Conservation (phyloP, 106 monocot genomes). For the Acanthochlamys bracteata region DNA sequence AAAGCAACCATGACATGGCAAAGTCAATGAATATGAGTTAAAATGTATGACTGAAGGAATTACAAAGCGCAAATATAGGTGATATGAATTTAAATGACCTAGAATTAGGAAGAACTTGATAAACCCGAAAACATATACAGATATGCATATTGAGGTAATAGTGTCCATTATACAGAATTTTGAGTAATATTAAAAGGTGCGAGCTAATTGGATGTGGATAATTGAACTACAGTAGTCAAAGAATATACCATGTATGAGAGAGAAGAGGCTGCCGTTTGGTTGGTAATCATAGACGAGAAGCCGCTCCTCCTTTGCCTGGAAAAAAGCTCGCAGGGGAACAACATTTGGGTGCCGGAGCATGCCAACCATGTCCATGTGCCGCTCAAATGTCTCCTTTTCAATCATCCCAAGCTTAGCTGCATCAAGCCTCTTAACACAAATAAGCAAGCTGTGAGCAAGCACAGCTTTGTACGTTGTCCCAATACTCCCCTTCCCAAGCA, state of each 20-base stretch:
- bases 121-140: too few species aligned
- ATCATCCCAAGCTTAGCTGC: conserved; percentile 25
- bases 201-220: too few species aligned
- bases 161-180: too few species aligned
- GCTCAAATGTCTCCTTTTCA: conserved; percentile 60
- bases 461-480: conserved; percentile 79
- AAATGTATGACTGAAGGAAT: too few species aligned
- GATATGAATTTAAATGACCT: too few species aligned
- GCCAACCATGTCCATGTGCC: conserved; percentile 76
- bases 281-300: conserved; percentile 82
- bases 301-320: conserved; percentile 87
- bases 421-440: conserved; percentile 62
- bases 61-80: too few species aligned
- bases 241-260: conserved; percentile 68
- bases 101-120: too few species aligned
- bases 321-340: conserved; percentile 65
- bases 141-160: too few species aligned
- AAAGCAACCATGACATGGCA: too few species aligned
- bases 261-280: conserved; percentile 81
- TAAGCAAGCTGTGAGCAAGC: conserved; percentile 34
- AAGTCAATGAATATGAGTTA: too few species aligned
- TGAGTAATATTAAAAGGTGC: too few species aligned
- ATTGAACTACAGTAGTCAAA: background rate
- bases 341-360: conserved; percentile 73
- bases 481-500: conserved; percentile 64